Base-by-base conservation (phyloP, 164 flowering plant genomes). In the Annona cherimola region DNA sequence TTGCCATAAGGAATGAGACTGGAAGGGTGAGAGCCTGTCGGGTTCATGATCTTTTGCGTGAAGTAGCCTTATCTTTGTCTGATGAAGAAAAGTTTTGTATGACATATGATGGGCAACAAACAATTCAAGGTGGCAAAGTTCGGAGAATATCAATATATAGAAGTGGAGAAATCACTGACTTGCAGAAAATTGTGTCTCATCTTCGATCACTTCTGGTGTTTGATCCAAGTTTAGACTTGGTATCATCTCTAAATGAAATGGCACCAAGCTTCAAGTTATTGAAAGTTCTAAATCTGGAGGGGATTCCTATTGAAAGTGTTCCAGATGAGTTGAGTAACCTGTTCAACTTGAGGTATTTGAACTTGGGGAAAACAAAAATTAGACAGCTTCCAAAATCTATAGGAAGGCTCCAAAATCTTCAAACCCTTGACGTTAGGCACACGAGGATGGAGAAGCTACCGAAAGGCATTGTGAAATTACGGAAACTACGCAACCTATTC, bases 21-120 rank as follows among this genome's bases (percentile, higher is more conserved):
- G 70, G 55, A 14, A 43, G 74, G 55, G 2, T 12, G 1, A 64
- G n/a, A 70, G 20, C 4, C 0, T 65, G 45, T 60, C 61, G 67
- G 0, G 16, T 76, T 8, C 76, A 76, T 44, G 75, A 76, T 73
- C 43, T 76, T 39, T 55, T 77, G 63, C 63, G 73, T 12, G 76
- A 73, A 5, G 16, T 77, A 5, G 59, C 63, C 5, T 61, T 69
- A 40, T 61, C 61, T 11, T n/a, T 65, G 16, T 55, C 54, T 41
- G 14, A 11, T 4, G 42, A 69, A 19, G 79, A 69, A 60, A 42
- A 44, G 3, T 73, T 73, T 45, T 45, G 66, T 18, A 18, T 5
- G 0, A 50, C 66, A 0, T 19, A 3, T 14, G 44, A 44, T 50
- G 71, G 63, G 6, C 19, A 11, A 12, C 8, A 39, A 14, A 6